Evolutionary conservation across 225 moss, liverwort and hornwort species (phyloP), one percentile per base, ranked within the genome.

Genomic region (Sphagnum tenellum): DNA sequence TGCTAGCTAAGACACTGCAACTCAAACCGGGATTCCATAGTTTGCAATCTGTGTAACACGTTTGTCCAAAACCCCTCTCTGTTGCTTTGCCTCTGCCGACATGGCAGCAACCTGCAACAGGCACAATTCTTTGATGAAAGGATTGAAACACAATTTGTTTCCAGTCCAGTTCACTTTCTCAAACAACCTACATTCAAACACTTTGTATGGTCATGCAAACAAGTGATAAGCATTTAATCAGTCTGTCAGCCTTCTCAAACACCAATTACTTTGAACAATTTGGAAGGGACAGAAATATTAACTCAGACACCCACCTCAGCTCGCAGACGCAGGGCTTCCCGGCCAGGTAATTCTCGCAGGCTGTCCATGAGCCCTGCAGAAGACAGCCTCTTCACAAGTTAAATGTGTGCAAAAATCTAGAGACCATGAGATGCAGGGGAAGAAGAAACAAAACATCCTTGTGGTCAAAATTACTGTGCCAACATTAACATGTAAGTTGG

Each of bases 341-440:
- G 79, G 61, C 90, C 88, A 49, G 96, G 90, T 58, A 98, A 78
- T 74, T 98, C 90, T 72, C 90, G 85, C 76, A 98, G 80, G 70
- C 75, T 85, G 55, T 89, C 92, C 90, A 89, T 76, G 55, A 98
- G 90, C 50, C 80, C 96, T 98, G 72, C 78, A 78, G 59, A 53
- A 52, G 58, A 29, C 29, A 29, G 29, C 29, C 29, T 29, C 29
- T 29, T 29, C 29, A 29, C 29, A 29, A 29, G 29, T 29, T 29
- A 29, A 29, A 29, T 29, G 29, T 29, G 29, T 29, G 29, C 29
- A 29, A 29, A 29, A 29, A 29, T 29, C 0, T 29, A 29, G 29
- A 29, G 29, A 29, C 29, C 29, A 29, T 29, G 29, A 29, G 29
- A 29, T 29, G 29, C 29, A 29, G 29, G 29, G 29, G 29, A 29